These are phyloP conservation scores for Candida andamanensis DNA, from an alignment of 805 yeast species.

Conservation along the genomic window DNA sequence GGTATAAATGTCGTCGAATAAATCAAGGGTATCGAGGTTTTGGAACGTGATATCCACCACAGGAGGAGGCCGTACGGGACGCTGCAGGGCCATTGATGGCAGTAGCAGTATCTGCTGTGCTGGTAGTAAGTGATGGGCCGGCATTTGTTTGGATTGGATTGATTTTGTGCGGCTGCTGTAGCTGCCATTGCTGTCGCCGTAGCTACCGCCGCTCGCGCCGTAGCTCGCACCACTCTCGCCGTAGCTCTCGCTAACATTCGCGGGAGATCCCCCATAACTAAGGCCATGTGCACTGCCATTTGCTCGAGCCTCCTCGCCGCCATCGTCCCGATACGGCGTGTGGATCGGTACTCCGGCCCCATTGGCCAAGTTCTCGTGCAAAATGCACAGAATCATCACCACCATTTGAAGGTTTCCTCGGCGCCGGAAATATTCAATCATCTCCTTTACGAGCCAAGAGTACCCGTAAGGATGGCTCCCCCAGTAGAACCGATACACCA, in stretches of 20 bases:
- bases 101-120: too few species aligned
- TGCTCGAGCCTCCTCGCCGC: too few species aligned
- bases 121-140: too few species aligned
- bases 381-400: constrained; percentile 78
- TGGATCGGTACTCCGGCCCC: constrained; percentile 37
- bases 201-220: too few species aligned
- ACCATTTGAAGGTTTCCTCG: constrained; percentile 78
- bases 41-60: constrained; percentile 43
- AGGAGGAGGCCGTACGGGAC: constrained; percentile 19
- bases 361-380: constrained; percentile 41
- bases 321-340: constrained; percentile 46
- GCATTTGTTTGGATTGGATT: too few species aligned
- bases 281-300: too few species aligned
- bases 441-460: constrained; percentile 55
- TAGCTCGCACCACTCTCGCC: too few species aligned
- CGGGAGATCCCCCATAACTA: too few species aligned
- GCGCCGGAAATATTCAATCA: constrained; percentile 60
- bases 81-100: too few species aligned
- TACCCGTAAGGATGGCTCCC: constrained; percentile 77
- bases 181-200: too few species aligned
- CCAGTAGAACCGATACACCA: constrained; percentile 54
- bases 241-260: too few species aligned
- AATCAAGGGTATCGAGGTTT: constrained; percentile 40
- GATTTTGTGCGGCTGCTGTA: too few species aligned
- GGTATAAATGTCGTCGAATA: constrained; percentile 39